Percentiles rank a stretch among this genome's conserved stretches.
Conservation (phyloP, 108 stramenopile species). For the Pelagomonas calceolata region DNA sequence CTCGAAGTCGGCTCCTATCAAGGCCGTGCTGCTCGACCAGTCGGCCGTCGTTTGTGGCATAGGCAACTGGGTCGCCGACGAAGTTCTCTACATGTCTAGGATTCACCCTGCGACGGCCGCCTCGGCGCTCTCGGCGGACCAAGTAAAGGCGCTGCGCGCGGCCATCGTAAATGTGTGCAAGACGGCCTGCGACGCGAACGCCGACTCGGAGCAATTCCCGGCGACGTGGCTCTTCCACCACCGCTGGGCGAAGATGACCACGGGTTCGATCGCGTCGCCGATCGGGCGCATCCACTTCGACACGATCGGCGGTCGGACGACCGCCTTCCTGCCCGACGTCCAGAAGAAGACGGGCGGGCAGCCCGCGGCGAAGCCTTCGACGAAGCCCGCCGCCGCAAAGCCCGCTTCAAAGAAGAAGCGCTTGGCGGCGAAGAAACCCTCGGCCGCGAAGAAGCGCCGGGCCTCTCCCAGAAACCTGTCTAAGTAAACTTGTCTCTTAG, state of each 20-base stretch:
- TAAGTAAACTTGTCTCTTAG: no score
- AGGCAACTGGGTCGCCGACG: slow-evolving; percentile 13
- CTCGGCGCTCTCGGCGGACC: not conserved
- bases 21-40: slow-evolving; percentile 12
- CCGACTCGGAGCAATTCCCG: not conserved
- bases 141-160: not conserved
- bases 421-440: no score
- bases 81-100: not conserved
- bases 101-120: slow-evolving; percentile 7
- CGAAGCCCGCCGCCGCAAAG: no score
- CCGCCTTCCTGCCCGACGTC: not conserved
- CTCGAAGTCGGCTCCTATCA: not conserved
- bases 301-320: not conserved
- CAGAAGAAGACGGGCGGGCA: not conserved
- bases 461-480: no score
- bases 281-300: not conserved
- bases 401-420: no score
- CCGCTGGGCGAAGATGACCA: slow-evolving; percentile 9
- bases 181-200: slow-evolving; percentile 1
- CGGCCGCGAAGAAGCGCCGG: no score
- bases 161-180: not conserved
- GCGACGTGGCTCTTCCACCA: slow-evolving; percentile 11
- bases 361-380: no score
- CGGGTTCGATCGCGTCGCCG: not conserved
- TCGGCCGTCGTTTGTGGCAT: slow-evolving; percentile 5